These are phyloP conservation scores for Saccharomycopsis schoenii DNA, from an alignment of 805 yeast genomes.

Conservation along the genomic window DNA sequence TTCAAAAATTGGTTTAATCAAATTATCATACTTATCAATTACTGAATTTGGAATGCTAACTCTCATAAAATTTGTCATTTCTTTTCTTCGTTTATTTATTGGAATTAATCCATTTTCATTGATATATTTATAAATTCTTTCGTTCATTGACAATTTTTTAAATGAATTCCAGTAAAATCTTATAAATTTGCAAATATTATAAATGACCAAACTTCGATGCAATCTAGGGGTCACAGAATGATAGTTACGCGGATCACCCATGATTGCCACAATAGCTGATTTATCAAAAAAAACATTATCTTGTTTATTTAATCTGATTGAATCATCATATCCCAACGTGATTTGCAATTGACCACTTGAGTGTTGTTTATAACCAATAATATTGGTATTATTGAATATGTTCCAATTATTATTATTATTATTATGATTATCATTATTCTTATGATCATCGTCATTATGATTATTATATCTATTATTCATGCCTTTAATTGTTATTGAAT, in stretches of 20 bases:
- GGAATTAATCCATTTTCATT: neutral
- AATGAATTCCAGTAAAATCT: neutral
- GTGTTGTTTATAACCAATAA: constrained; percentile 1
- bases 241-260: neutral
- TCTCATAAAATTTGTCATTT: neutral
- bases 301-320: neutral
- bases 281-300: constrained; percentile 5
- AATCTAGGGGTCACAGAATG: neutral
- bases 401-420: constrained; percentile 2
- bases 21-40: neutral
- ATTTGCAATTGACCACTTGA: neutral
- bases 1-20: neutral
- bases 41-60: neutral
- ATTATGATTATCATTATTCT: neutral
- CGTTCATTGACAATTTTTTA: neutral
- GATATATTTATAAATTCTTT: neutral
- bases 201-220: neutral
- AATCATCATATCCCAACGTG: constrained; percentile 1
- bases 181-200: neutral
- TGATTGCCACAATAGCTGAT: constrained; percentile 4
- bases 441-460: neutral
- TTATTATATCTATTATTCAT: neutral
- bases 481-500: neutral
- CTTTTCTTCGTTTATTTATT: neutral
- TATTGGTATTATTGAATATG: neutral